These are phyloP conservation scores for Sclerotinia trifoliorum DNA, from an alignment of 2,329 filamentous ascomycete species.

Conservation along the genomic window DNA sequence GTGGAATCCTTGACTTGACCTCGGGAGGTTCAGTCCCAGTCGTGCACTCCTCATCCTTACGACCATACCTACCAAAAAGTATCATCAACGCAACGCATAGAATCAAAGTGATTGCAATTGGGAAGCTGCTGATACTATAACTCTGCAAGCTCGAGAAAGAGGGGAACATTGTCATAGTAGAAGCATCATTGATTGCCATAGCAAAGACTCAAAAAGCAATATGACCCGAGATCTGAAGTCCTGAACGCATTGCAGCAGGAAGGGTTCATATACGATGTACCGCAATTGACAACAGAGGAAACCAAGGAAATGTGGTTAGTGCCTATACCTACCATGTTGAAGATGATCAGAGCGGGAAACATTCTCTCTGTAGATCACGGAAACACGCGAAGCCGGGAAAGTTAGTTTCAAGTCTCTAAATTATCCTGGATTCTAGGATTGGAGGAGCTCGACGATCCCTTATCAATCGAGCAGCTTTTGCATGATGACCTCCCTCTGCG, in stretches of 20 bases:
- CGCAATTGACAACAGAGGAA: background rate
- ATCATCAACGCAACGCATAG: background rate
- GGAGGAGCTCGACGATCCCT: background rate
- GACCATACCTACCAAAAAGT: background rate
- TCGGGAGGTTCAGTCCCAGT: slow-evolving; percentile 44
- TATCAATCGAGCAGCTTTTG: background rate
- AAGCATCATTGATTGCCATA: background rate
- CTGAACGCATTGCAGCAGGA: background rate
- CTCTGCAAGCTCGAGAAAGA: background rate
- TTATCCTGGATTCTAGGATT: background rate
- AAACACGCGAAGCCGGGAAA: background rate
- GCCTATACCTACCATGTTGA: background rate
- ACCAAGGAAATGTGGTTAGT: background rate
- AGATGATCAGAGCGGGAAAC: background rate
- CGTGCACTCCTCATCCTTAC: background rate
- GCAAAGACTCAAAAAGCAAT: background rate
- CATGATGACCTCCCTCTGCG: background rate
- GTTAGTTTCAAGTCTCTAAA: background rate
- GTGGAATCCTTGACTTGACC: slow-evolving; percentile 44
- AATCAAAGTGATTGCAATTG: background rate
- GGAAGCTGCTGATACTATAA: background rate
- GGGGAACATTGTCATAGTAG: background rate
- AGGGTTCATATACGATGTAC: background rate
- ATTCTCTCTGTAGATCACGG: background rate
- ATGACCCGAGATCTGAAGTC: background rate